These are phyloP conservation scores for Aschersonia sp. DNA, from an alignment of 2,329 filamentous ascomycete species.

Conservation along the genomic window DNA sequence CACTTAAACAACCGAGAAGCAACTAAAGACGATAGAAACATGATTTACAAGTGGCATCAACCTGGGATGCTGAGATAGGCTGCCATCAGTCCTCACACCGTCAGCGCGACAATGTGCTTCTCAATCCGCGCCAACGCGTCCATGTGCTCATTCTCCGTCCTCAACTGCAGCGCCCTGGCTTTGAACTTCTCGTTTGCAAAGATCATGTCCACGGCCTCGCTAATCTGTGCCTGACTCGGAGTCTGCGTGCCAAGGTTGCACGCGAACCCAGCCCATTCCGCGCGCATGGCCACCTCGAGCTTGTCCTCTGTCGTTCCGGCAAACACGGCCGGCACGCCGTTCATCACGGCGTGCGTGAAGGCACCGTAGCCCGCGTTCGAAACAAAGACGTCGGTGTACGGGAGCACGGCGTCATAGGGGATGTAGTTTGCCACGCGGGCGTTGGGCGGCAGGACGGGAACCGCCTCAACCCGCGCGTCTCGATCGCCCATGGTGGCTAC, in stretches of 20 bases:
- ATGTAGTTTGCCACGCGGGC: constrained; percentile 29
- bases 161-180: constrained; percentile 14
- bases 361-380: constrained; percentile 34
- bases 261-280: constrained; percentile 27
- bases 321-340: constrained; percentile 31
- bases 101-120: neutral
- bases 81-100: neutral
- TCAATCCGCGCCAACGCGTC: neutral
- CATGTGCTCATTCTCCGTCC: constrained; percentile 17
- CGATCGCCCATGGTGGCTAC: constrained; percentile 15
- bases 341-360: constrained; percentile 26
- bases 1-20: too few relatives aligned
- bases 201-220: constrained; percentile 15
- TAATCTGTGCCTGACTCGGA: constrained; percentile 14
- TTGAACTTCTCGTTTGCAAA: constrained; percentile 15
- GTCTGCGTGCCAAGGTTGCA: constrained; percentile 24
- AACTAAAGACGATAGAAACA: too few relatives aligned
- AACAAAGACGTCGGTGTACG: constrained; percentile 28
- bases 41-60: too few relatives aligned
- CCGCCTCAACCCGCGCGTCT: constrained; percentile 8
- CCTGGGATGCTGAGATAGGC: too few relatives aligned
- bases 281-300: constrained; percentile 23
- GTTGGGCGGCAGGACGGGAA: constrained; percentile 22
- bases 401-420: constrained; percentile 30
- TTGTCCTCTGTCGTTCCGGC: constrained; percentile 26